Conservation (phyloP, 495 filamentous ascomycete species). For the Cladorrhinum samala region DNA sequence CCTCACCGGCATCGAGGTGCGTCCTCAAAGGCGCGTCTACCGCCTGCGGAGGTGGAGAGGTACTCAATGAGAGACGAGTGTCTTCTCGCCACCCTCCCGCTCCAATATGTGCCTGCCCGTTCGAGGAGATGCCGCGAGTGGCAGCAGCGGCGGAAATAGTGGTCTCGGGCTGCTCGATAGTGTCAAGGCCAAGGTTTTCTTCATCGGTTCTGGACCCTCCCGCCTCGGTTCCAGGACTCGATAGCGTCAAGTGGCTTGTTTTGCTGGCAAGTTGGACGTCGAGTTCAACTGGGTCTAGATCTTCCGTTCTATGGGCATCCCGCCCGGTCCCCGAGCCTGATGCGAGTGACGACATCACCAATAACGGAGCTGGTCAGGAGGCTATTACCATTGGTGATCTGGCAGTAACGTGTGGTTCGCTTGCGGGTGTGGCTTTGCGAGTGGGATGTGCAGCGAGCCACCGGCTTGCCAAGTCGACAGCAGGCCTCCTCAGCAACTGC, state of each 20-base stretch:
- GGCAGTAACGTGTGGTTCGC: background rate
- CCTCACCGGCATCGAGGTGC: background rate
- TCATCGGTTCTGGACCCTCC: background rate
- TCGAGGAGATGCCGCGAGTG: slow-evolving; percentile 3
- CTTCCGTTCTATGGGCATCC: background rate
- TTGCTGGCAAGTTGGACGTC: slow-evolving; percentile 20
- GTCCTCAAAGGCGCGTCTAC: background rate
- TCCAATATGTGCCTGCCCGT: slow-evolving; percentile 7
- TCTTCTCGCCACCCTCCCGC: slow-evolving; percentile 9
- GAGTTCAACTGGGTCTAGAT: slow-evolving; percentile 8
- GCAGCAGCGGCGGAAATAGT: background rate
- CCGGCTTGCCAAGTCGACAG: no score
- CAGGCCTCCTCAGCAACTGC: no score
- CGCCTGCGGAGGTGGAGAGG: background rate
- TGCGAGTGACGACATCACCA: slow-evolving; percentile 17
- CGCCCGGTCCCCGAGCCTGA: background rate
- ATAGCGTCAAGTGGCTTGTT: slow-evolving; percentile 20
- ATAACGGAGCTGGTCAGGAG: background rate
- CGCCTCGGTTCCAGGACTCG: slow-evolving; percentile 11
- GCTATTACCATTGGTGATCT: no score
- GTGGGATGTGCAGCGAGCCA: no score
- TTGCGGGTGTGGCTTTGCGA: no score
- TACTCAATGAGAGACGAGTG: background rate
- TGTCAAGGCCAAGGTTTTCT: background rate
- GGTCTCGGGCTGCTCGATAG: background rate